Conservation (phyloP, 306 rosid genomes). For the Cucurbita maxima region DNA sequence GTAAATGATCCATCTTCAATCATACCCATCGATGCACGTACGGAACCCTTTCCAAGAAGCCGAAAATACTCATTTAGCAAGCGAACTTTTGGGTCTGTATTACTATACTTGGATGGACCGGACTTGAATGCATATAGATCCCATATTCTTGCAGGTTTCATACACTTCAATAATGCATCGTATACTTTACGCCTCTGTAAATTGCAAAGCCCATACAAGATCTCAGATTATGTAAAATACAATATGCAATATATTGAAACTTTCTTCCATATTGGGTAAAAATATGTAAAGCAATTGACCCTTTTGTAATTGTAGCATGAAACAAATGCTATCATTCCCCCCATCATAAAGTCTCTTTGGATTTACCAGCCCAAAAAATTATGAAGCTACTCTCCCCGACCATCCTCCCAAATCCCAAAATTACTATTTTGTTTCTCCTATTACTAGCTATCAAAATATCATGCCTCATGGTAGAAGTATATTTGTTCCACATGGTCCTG, state of each 20-base stretch:
- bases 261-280: background rate
- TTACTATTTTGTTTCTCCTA: background rate
- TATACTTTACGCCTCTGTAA: slow-evolving; percentile 59
- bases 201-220: slow-evolving; percentile 22
- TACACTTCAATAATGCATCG: slow-evolving; percentile 47
- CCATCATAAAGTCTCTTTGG: background rate
- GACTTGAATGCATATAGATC: slow-evolving; percentile 72
- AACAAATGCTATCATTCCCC: background rate
- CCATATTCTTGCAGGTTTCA: slow-evolving; percentile 56
- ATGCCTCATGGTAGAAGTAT: background rate
- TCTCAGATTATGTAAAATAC: slow-evolving; percentile 14
- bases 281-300: background rate
- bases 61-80: slow-evolving; percentile 80
- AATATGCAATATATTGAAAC: slow-evolving; percentile 7
- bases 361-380: background rate
- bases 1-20: slow-evolving; percentile 67
- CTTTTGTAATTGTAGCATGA: background rate
- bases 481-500: background rate
- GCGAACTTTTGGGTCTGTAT: slow-evolving; percentile 63
- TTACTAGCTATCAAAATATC: background rate
- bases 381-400: background rate
- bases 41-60: slow-evolving; percentile 60
- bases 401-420: background rate
- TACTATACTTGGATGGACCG: slow-evolving; percentile 61
- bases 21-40: slow-evolving; percentile 39